Base-by-base conservation (phyloP, 2,329 filamentous ascomycete species). In the Dryadomyces quercus-mongolicae region DNA sequence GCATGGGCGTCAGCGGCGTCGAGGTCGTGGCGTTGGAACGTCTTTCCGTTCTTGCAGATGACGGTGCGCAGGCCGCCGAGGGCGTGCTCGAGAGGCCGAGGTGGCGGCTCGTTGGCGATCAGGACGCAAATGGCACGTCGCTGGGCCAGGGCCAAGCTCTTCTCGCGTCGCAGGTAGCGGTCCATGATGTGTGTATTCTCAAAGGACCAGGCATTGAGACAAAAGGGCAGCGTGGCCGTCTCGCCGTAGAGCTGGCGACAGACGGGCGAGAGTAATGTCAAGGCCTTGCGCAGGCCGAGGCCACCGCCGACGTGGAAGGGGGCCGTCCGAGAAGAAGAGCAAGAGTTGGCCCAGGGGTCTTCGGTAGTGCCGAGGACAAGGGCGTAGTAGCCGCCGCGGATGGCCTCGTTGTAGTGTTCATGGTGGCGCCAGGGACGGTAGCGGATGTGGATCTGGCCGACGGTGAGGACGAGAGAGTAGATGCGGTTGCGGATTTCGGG, bases 181-280 rank as follows among this genome's bases (percentile, higher is more conserved):
- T 69, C 67, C 66, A 70, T 67, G 22, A 67, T 54, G 15, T 57
- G 57, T 2, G 56, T 34, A 18, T 55, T 63, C 54, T 64, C 62
- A 52, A 69, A 69, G 1, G 63, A 66, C 67, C 67, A 69, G 36
- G 60, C 59, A 45, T 67, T 67, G 44, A 69, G 61, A 43, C 59
- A 54, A 52, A 65, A 69, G 8, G 67, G 67, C 36, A 70, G 58
- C 34, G 65, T 53, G 2, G 61, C 62, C 16, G 68, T 68, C 57
- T 69, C 68, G 53, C 63, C 60, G 62, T 69, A 67, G 15, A 70
- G 64, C 60, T 69, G 67, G 36, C 68, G 63, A 57, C 66, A 70
- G 20, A 67, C 65, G 4, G 58, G 56, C 2, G 65, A 64, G 2
- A 69, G 62, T 18, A 68, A 60, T 8, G 65, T 67, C 55, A 69